phyloP scores from a whole-genome alignment of 2,329 filamentous ascomycete genomes.

The Fusarium fujikuroi region DNA sequence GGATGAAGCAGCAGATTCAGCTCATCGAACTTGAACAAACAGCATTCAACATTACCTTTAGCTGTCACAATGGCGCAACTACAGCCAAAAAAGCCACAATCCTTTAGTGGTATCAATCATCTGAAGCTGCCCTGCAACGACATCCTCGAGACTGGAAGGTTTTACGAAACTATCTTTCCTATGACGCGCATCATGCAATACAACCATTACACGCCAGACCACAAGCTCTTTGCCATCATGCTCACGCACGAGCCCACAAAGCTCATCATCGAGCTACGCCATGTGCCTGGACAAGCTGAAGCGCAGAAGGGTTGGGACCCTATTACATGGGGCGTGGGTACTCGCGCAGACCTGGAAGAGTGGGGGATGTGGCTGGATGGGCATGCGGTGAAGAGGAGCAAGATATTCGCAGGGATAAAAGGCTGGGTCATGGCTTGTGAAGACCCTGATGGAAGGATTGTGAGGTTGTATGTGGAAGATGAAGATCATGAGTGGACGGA shows the following conservation, averaged over 20 bases:
- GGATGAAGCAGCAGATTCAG: too few relatives aligned
- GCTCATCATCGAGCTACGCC: background rate
- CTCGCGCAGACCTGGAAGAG: background rate
- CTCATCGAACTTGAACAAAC: too few relatives aligned
- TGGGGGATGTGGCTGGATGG: background rate
- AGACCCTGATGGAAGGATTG: background rate
- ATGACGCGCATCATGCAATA: background rate
- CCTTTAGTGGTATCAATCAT: background rate
- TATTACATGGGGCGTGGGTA: background rate
- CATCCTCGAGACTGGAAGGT: background rate
- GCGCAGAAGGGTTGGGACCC: background rate
- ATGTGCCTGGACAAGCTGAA: background rate
- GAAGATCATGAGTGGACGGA: background rate
- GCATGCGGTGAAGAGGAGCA: background rate
- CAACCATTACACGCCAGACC: background rate
- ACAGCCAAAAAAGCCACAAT: background rate
- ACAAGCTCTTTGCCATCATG: background rate
- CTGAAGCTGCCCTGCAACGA: background rate
- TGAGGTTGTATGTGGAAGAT: background rate
- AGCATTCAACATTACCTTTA: background rate
- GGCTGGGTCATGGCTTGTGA: background rate
- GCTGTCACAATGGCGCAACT: accelerated
- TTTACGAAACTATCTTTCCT: background rate
- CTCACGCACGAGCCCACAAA: background rate
- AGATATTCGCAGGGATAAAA: background rate